Evolutionary conservation across 2,329 filamentous ascomycete genomes (phyloP), one percentile per base, ranked within the genome.

Genomic region (Aspergillus chevalieri): DNA sequence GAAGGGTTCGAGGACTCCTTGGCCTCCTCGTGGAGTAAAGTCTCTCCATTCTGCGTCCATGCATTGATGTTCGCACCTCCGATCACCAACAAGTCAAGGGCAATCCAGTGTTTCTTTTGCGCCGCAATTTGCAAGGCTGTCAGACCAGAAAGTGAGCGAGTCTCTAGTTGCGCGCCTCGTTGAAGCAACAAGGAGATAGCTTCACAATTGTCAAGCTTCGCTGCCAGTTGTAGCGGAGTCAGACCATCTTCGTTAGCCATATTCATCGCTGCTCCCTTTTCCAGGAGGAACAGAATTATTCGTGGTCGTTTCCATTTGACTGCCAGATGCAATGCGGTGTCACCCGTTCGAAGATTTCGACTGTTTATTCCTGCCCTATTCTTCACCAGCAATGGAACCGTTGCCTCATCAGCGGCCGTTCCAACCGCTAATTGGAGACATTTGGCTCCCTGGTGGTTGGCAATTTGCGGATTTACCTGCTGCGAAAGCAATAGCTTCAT

Each of bases 61-160:
- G 57, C 57, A 43, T 67, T 65, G 49, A 67, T 58, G 28, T 67
- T 58, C 1, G 64, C 65, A 0, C 64, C 63, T 0, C 56, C 60
- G 10, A 58, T 63, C 1, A 66, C 3, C 0, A 67, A 44, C 7
- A 67, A 47, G 14, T 66, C 64, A 47, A 67, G 65, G 2, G 59
- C 62, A 14, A 60, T 47, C 64, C 63, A 66, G 43, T 67, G 47
- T 1, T 52, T 50, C 22, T 52, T 44, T 8, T 45, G 28, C 0
- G 63, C 63, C 21, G 65, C 60, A 1, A 57, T 12, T 3, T 67
- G 65, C 12, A 66, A 45, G 0, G 64, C 63, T 4, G 60, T 66
- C 0, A 51, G 33, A 0, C 63, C 61, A 7, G 46, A 49, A 1
- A 50, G 17, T 6, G 60, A 62, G 3, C 61, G 58, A 17, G 45